Conservation (phyloP, 208 protist species). For the Wallacemonas sp. region DNA sequence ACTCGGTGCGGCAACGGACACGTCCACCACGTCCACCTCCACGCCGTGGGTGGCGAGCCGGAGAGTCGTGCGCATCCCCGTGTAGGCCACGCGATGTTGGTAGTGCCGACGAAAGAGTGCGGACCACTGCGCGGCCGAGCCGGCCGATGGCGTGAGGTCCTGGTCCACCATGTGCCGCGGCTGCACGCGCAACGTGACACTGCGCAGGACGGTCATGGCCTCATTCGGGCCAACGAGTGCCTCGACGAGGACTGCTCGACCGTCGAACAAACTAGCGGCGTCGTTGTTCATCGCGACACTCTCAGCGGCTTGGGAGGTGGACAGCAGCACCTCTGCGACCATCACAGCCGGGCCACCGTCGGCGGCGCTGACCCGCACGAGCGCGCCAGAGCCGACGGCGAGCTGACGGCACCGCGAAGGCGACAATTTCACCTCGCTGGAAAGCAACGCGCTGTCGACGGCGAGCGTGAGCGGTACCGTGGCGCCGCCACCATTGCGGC, state of each 20-base stretch:
- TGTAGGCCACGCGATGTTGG: slow-evolving; percentile 38
- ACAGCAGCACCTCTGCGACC: slow-evolving; percentile 24
- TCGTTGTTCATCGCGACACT: slow-evolving; percentile 28
- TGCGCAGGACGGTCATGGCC: slow-evolving; percentile 16
- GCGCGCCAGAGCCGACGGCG: background rate
- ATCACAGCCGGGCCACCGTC: slow-evolving; percentile 5
- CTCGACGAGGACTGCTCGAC: slow-evolving; percentile 16
- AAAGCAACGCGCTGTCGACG: slow-evolving; percentile 4
- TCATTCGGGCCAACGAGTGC: slow-evolving; percentile 7
- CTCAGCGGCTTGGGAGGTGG: slow-evolving; percentile 13
- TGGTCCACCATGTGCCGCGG: background rate
- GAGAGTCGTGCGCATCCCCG: slow-evolving; percentile 31
- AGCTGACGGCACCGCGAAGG: background rate
- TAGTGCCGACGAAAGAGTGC: slow-evolving; percentile 41
- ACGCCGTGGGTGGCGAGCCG: slow-evolving; percentile 31
- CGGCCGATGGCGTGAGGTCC: slow-evolving; percentile 4
- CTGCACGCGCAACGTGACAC: slow-evolving; percentile 18
- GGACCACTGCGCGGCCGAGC: slow-evolving; percentile 26
- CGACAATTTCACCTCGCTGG: slow-evolving; percentile 18
- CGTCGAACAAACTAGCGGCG: slow-evolving; percentile 25
- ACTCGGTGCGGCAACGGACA: slow-evolving; percentile 1
- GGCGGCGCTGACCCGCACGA: background rate
- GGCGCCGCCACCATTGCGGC: too few species aligned
- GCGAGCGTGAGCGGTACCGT: background rate
- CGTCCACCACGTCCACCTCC: slow-evolving; percentile 31